Conservation (phyloP, 148 eudicot genomes). For the Drosera capensis region DNA sequence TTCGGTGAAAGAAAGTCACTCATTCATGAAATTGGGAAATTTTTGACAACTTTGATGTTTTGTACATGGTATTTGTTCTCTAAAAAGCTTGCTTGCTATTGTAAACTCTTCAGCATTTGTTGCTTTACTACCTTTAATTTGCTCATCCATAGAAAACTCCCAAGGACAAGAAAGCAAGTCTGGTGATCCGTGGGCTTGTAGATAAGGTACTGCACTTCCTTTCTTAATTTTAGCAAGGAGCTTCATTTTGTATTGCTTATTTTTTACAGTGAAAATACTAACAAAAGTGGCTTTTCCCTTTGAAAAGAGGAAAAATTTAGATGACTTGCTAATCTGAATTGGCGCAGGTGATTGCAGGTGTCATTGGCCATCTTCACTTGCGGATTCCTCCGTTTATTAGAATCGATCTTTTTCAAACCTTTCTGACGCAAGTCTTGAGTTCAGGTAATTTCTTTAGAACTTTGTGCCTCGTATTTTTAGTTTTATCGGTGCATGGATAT, state of each 20-base stretch:
- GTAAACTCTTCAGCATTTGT: no score
- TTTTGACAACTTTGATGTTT: no score
- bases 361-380: slow-evolving; percentile 51
- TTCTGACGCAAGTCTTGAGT: slow-evolving; percentile 47
- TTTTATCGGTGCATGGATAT: no score
- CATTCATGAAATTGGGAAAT: no score
- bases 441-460: slow-evolving; percentile 29
- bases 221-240: neutral
- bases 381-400: slow-evolving; percentile 76
- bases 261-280: no score
- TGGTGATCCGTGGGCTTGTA: slow-evolving; percentile 81
- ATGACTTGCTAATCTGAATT: no score
- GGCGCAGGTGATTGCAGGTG: slow-evolving; percentile 83
- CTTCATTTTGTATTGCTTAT: neutral
- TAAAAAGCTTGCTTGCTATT: no score
- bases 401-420: slow-evolving; percentile 65
- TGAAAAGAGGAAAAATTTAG: slow-evolving; percentile 9
- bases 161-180: slow-evolving; percentile 76
- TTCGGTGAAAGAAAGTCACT: no score
- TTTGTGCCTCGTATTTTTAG: neutral
- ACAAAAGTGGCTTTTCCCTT: slow-evolving; percentile 2
- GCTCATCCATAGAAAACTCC: slow-evolving; percentile 62
- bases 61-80: no score
- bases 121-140: slow-evolving; percentile 2
- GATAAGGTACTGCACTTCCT: slow-evolving; percentile 48